Evolutionary conservation across 495 filamentous ascomycete species (phyloP), one percentile per base, ranked within the genome.

Genomic region (Cudoniella acicularis): DNA sequence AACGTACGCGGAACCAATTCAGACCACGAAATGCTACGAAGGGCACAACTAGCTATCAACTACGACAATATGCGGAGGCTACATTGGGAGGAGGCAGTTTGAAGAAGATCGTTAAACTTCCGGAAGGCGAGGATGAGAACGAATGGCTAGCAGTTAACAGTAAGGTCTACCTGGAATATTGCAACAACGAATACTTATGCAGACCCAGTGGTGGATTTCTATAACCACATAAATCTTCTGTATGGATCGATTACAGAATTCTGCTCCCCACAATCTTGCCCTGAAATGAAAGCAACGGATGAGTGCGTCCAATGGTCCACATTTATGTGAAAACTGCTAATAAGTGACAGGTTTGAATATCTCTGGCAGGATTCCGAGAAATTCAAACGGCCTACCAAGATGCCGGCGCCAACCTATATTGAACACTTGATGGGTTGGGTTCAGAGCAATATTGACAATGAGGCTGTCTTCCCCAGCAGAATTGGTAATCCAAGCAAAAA

Each of bases 221-320:
- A 98, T 84, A 98, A 98, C 76, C 94, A 98, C 72, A 94, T 98
- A 72, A 98, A 98, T 75, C 85, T 98, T 23, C 87, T 98, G 54
- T 98, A 98, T 72, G 94, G 94, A 59, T 92, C 94, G 56, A 97
- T 98, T 70, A 98, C 94, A 54, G 94, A 98, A 67, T 98, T 98
- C 75, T 98, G 94, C 77, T 98, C 94, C 22, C 94, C 94, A 23
- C 88, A 90, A 64, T 90, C 91, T 52, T 98, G 94, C 70, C 94
- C 93, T 1, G 94, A 98, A 76, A 98, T 98, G 94, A 98, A 98
- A 75, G 94, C 94, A 23, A 98, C 94, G 9, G 94, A 98, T 76
- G 94, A 98, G 89, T 95, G 80, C 58, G 85, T 56, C 4, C 1
- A 0, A 2, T 21, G 6, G 49, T 25, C n/a, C n/a, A 43, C 48